Conservation (phyloP, 179 eudicot genomes). For the Sideroxylon spinosum region DNA sequence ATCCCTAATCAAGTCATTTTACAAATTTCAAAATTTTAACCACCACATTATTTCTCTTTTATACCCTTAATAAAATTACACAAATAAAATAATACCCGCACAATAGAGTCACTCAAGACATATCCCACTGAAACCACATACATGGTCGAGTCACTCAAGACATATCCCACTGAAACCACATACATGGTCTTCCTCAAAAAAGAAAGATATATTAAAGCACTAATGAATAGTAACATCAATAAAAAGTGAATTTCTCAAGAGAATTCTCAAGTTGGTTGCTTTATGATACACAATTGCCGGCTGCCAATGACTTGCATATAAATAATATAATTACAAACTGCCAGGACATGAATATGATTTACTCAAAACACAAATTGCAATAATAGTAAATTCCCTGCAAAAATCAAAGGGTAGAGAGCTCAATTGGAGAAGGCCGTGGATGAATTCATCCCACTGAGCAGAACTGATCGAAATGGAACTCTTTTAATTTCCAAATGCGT, state of each 20-base stretch:
- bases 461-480: conserved; percentile 65
- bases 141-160: too few relatives aligned
- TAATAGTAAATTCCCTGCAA: neutral
- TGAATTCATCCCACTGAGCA: conserved; percentile 53
- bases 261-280: too few relatives aligned
- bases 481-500: conserved; percentile 77
- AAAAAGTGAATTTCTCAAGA: too few relatives aligned
- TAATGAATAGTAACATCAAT: neutral
- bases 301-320: neutral
- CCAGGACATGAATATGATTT: conserved; percentile 1
- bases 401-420: neutral
- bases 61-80: too few relatives aligned
- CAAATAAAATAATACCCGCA: too few relatives aligned
- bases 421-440: neutral
- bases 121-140: too few relatives aligned
- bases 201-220: neutral
- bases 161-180: too few relatives aligned
- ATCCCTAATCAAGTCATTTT: too few relatives aligned
- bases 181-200: neutral
- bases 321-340: neutral
- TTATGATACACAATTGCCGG: too few relatives aligned
- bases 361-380: neutral
- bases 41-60: too few relatives aligned
- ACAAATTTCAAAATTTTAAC: too few relatives aligned
- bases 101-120: too few relatives aligned